phyloP scores from a whole-genome alignment of 2,329 filamentous ascomycete species.

The Teratosphaeria destructans region DNA sequence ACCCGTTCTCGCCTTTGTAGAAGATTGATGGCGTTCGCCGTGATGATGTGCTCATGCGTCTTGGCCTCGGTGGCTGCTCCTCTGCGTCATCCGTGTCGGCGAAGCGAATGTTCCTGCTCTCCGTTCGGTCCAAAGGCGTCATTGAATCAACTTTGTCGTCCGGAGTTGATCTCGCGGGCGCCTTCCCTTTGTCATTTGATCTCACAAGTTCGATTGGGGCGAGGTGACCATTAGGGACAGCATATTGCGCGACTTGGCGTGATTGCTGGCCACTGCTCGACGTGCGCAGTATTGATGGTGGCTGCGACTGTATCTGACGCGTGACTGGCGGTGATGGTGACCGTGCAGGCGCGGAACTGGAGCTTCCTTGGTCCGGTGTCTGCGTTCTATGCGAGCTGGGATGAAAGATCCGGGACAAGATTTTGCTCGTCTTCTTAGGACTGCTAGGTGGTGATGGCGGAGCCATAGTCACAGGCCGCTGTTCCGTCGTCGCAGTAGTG shows the following conservation, averaged over 20 bases:
- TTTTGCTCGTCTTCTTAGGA: conserved; percentile 11
- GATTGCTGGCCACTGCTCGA: background rate
- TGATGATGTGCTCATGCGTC: conserved; percentile 18
- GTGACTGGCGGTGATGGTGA: background rate
- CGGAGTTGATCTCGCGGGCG: background rate
- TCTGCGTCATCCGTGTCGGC: background rate
- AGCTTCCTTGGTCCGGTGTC: background rate
- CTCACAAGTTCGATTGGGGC: background rate
- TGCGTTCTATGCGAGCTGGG: background rate
- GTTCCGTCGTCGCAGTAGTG: background rate
- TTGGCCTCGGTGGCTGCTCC: conserved; percentile 5
- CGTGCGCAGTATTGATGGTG: background rate
- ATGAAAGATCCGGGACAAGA: conserved; percentile 8
- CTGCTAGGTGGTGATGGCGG: conserved; percentile 3
- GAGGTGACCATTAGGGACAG: background rate
- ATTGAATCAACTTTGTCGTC: background rate
- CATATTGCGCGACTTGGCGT: background rate
- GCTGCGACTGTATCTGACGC: background rate
- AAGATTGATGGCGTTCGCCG: conserved; percentile 24
- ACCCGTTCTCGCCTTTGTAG: conserved; percentile 17
- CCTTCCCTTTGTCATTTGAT: background rate
- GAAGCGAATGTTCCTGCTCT: background rate
- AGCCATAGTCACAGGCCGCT: conserved; percentile 7
- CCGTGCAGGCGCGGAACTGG: background rate
- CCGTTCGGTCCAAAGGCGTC: background rate